Evolutionary conservation across 352 stramenopile genomes (phyloP).

Genomic region (Phytophthora pisi): DNA sequence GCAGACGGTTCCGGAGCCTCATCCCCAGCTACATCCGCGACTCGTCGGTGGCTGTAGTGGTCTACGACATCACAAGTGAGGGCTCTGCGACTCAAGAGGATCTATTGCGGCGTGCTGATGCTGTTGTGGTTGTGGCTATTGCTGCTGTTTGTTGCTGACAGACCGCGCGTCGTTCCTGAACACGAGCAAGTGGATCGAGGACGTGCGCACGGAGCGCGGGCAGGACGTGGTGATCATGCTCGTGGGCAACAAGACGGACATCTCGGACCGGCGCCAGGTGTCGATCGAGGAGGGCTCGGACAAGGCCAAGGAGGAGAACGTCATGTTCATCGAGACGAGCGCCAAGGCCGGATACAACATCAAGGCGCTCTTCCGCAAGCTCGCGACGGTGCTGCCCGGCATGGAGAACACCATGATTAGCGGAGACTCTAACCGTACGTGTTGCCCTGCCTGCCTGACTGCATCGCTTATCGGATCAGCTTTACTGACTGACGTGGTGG

Average conservation of each 20-base stretch:
- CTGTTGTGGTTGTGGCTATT: neutral
- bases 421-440: constrained; percentile 87
- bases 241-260: constrained; percentile 99
- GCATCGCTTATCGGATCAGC: neutral
- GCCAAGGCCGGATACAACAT: constrained; percentile 99
- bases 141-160: constrained; percentile 28
- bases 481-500: neutral
- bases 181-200: constrained; percentile 99
- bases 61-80: constrained; percentile 99
- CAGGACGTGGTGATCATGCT: constrained; percentile 99
- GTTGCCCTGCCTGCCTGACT: neutral
- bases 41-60: constrained; percentile 99
- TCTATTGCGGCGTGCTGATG: constrained; percentile 1
- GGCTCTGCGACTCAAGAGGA: neutral
- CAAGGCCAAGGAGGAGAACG: constrained; percentile 97
- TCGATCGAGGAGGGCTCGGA: constrained; percentile 98
- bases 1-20: constrained; percentile 91
- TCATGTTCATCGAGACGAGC: constrained; percentile 99
- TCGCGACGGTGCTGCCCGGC: constrained; percentile 97
- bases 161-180: constrained; percentile 98
- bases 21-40: constrained; percentile 98
- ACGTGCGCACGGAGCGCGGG: constrained; percentile 97
- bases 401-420: constrained; percentile 93
- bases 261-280: constrained; percentile 96
- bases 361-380: constrained; percentile 99